Base-by-base conservation (phyloP, 164 flowering plant genomes). In the Piper longum region DNA sequence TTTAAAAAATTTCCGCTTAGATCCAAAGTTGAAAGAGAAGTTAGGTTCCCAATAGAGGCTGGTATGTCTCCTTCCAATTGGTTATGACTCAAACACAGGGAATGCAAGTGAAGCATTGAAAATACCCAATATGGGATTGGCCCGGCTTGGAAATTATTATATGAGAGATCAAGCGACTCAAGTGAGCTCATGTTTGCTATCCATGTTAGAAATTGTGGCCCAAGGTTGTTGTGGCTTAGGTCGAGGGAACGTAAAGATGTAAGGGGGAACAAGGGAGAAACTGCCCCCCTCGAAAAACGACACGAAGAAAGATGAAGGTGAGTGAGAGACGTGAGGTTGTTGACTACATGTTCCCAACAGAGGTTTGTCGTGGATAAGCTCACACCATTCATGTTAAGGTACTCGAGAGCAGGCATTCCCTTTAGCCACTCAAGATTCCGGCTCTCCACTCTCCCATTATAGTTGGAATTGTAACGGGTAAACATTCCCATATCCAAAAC, bases 1-100 rank as follows among this genome's bases (percentile, higher is more conserved):
- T 68, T 56, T 72, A 70, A 39, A 7, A 7, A 0, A 57, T 70
- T 70, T 2, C 16, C 4, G 3, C 26, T 18, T 43, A 65, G 56
- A 18, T 16, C 40, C 43, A 65, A 16, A 11, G n/a, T 14, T 42
- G 14, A 4, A 7, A 65, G 36, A 26, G 36, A 26, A 26, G 36
- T 26, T 26, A 40, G 9, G 8, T 61, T 61, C 11, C 18, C 63
- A 43, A 61, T 16, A 16, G 36, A 16, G 16, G 16, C 41, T 43
- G 14, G 9, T 14, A 54, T 54, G 17, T 16, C 56, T 54, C 17
- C 17, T 16, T 14, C 56, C 16, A 54, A 0, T 54, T 14, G 16
- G 13, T 18, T 18, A 54, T 54, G 5, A 54, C 17, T 54, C 17
- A 7, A 54, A 16, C 13, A 16, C 56, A 54, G 17, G 17, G 5